These are phyloP conservation scores for Aspergillus sp. DNA, from an alignment of 2,329 filamentous ascomycete species.

Conservation along the genomic window DNA sequence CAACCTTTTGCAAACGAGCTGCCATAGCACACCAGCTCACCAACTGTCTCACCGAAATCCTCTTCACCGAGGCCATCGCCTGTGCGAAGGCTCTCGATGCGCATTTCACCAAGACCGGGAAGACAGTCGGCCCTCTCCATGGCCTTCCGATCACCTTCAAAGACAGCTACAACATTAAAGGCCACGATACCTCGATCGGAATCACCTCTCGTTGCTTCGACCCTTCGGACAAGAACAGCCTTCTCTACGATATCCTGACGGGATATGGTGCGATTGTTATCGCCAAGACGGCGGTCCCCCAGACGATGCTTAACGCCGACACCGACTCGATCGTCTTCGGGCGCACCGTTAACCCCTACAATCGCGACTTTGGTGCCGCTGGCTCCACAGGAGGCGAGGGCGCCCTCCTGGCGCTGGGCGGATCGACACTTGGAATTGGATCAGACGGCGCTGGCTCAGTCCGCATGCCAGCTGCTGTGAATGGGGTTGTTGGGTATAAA, in stretches of 20 bases:
- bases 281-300: conserved; percentile 1
- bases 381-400: conserved; percentile 3
- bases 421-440: background rate
- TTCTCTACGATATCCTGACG: background rate
- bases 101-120: background rate
- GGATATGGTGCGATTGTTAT: conserved; percentile 1
- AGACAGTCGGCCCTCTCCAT: background rate
- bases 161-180: conserved; percentile 4
- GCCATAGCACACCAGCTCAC: conserved; percentile 52
- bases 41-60: conserved; percentile 3
- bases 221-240: background rate
- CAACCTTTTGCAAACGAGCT: no score
- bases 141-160: conserved; percentile 8
- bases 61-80: conserved; percentile 1
- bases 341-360: conserved; percentile 1
- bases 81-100: background rate
- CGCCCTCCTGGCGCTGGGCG: background rate
- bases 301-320: conserved; percentile 3
- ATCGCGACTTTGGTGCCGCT: background rate
- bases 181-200: background rate
- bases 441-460: background rate
- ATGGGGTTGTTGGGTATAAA: background rate
- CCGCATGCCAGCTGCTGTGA: conserved; percentile 1
- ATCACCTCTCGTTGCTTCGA: background rate
- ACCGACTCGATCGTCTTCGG: conserved; percentile 1